phyloP scores from a whole-genome alignment of 192 early-diverging fungal genomes.

The Entomortierella parvispora region DNA sequence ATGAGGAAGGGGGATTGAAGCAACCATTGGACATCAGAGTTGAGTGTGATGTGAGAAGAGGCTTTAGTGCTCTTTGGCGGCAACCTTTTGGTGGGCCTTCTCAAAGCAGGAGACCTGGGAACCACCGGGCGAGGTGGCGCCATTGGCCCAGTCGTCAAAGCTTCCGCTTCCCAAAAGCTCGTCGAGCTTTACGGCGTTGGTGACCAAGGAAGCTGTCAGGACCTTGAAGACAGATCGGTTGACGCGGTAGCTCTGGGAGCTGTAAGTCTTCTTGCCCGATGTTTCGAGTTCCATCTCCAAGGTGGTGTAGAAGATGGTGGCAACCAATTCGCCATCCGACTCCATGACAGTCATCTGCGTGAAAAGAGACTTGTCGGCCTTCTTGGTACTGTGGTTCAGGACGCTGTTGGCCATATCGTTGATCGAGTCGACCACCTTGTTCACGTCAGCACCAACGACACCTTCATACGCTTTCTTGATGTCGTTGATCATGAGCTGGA shows the following conservation, averaged over 20 bases:
- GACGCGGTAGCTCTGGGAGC: background rate
- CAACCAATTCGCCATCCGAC: too few relatives aligned
- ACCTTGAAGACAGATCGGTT: background rate
- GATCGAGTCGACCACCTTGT: background rate
- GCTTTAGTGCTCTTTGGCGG: too few relatives aligned
- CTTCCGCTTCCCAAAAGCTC: background rate
- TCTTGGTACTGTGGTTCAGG: conserved; percentile 1
- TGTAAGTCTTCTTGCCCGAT: background rate
- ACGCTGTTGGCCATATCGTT: conserved; percentile 9
- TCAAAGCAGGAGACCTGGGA: background rate
- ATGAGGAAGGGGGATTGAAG: too few relatives aligned
- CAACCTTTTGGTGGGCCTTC: background rate
- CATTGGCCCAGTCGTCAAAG: background rate
- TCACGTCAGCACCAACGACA: background rate
- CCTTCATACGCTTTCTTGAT: background rate
- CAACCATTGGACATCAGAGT: too few relatives aligned
- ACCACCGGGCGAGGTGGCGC: background rate
- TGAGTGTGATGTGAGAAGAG: too few relatives aligned
- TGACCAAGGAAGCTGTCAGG: background rate
- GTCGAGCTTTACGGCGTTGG: background rate
- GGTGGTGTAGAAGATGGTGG: conserved; percentile 7
- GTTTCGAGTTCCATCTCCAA: background rate
- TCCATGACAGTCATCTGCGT: conserved; percentile 1
- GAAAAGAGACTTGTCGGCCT: conserved; percentile 1
- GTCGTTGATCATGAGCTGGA: background rate